Evolutionary conservation across 768 basidiomycete genomes (phyloP).

Genomic region (Serendipita sp.): DNA sequence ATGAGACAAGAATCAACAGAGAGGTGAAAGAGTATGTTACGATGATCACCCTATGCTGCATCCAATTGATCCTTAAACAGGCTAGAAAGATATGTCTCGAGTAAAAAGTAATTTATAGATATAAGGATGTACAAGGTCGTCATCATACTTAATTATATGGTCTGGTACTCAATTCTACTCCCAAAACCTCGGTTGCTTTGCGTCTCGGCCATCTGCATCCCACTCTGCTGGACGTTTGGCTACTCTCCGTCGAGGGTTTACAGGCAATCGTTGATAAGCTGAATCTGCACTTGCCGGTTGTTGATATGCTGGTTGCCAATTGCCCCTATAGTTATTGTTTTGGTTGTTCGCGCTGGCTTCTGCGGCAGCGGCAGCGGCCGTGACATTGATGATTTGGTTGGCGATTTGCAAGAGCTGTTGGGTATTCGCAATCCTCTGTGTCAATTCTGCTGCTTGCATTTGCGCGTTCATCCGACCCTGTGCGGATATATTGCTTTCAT

Average conservation of each 20-base stretch:
- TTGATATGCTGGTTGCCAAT: constrained; percentile 41
- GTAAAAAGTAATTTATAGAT: not conserved
- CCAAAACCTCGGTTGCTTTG: constrained; percentile 7
- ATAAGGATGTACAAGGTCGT: too few relatives aligned
- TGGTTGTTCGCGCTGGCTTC: constrained; percentile 16
- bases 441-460: not conserved
- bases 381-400: constrained; percentile 13
- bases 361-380: constrained; percentile 26
- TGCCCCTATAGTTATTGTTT: constrained; percentile 27
- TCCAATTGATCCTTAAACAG: too few relatives aligned
- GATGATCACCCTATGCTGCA: not conserved
- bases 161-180: constrained; percentile 1
- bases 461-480: not conserved
- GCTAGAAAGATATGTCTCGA: not conserved
- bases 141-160: too few relatives aligned
- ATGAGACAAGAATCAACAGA: constrained; percentile 3
- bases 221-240: not conserved
- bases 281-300: constrained; percentile 59
- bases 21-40: not conserved
- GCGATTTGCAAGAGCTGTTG: constrained; percentile 1
- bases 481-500: constrained; percentile 62
- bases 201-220: not conserved
- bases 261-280: constrained; percentile 70
- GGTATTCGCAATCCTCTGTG: not conserved
- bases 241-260: constrained; percentile 59